Evolutionary conservation across 345 rosid genomes (phyloP), one percentile per base, ranked within the genome.

Genomic region (Eucalyptus microcorys): DNA sequence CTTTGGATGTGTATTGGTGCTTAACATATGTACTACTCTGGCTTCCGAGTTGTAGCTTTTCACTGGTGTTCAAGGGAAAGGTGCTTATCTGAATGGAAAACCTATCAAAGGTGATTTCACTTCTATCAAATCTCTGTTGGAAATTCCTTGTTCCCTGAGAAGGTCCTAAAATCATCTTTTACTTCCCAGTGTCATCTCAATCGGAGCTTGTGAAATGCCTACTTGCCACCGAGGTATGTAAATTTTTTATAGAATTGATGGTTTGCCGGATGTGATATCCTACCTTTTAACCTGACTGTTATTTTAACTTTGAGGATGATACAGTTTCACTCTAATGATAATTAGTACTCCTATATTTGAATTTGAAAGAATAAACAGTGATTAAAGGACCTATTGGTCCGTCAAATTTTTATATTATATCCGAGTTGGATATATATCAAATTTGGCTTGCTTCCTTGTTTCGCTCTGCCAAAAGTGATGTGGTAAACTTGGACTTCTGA

Each of bases 211-310:
- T 97, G 88, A 94, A 93, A 79, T 93, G 97, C 88, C 99, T 98
- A 91, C 99, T 98, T 87, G 93, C 93, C 86, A 93, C 99, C 34
- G 99, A 94, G 97, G 99, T 98, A 93, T 59, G 91, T 84, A 71
- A 40, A 27, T 85, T 27, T 48, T 45, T 7, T 30, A 48, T 85
- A 27, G 34, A 26, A 85, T 45, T 14, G 21, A 85, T 45, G 14
- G 34, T 85, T 85, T 85, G 7, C 37, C 5, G 1, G 55, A 27
- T 45, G 21, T 30, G 32, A 86, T 52, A 86, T 49, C 21, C 30
- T 13, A 19, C n/a, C 57, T 32, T 52, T 86, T 86, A 37, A 43
- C 30, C 32, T 19, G 30, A 52, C n/a, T 40, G 3, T 34, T 49
- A 32, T n/a, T 52, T 57, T 22, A 21, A 40, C 19, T 52, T 24